Percentiles rank a stretch among this genome's conserved stretches.
These are phyloP conservation scores for Globisporangium heterothallicum DNA, from an alignment of 352 stramenopile genomes.

Conservation along the genomic window DNA sequence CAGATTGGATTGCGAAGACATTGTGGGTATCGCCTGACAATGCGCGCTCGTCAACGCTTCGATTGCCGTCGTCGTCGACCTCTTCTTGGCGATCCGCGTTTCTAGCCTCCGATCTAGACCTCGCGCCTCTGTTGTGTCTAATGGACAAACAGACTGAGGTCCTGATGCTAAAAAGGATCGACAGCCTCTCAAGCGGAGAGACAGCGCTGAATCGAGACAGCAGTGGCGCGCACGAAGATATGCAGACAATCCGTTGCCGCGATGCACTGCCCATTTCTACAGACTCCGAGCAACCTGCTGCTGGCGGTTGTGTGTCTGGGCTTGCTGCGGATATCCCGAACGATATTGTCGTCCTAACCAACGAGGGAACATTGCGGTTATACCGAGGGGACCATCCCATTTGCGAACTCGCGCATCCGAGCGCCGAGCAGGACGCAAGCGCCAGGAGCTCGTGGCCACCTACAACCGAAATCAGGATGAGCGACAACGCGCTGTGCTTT, in stretches of 20 bases:
- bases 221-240: background rate
- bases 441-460: slow-evolving; percentile 7
- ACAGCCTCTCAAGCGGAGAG: background rate
- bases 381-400: slow-evolving; percentile 27
- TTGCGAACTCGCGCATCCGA: slow-evolving; percentile 24
- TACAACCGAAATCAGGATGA: slow-evolving; percentile 22
- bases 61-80: slow-evolving; percentile 4
- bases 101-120: slow-evolving; percentile 23
- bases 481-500: slow-evolving; percentile 19
- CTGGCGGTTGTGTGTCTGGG: background rate
- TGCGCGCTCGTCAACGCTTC: slow-evolving; percentile 6
- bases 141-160: slow-evolving; percentile 31
- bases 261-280: slow-evolving; percentile 34
- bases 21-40: slow-evolving; percentile 29
- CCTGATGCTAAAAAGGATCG: slow-evolving; percentile 30
- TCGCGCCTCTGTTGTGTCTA: slow-evolving; percentile 31
- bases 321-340: background rate
- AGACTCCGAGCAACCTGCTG: background rate
- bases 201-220: background rate
- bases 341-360: slow-evolving; percentile 43
- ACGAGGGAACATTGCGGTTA: slow-evolving; percentile 23
- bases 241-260: slow-evolving; percentile 27
- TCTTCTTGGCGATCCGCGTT: slow-evolving; percentile 24
- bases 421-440: background rate
- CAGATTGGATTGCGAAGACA: slow-evolving; percentile 29